Evolutionary conservation across 305 asterid genomes (phyloP).

Genomic region (Fraxinus platypoda): DNA sequence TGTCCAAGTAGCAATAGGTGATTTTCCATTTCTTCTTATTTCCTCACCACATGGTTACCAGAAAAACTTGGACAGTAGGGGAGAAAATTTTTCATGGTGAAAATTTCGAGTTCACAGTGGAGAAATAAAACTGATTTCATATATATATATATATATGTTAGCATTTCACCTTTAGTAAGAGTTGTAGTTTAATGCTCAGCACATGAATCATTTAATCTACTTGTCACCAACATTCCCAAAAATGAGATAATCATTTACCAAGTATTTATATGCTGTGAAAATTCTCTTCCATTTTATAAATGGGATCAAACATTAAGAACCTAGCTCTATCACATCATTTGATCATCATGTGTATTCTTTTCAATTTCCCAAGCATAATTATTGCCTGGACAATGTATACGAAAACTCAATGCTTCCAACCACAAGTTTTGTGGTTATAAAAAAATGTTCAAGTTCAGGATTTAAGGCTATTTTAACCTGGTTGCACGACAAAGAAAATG

Average conservation of each 20-base stretch:
- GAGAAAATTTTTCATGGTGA: not conserved
- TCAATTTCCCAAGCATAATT: not conserved
- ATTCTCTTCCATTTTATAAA: not conserved
- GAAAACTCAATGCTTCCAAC: not conserved
- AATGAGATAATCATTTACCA: not conserved
- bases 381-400: not conserved
- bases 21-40: not conserved
- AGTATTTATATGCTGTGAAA: not conserved
- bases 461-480: not conserved
- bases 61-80: not conserved
- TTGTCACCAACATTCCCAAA: not conserved
- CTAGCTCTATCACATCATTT: constrained; percentile 6
- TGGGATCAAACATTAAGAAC: not conserved
- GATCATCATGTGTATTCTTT: not conserved
- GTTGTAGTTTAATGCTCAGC: not conserved
- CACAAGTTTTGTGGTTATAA: not conserved
- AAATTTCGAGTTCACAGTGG: not conserved
- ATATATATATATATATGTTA: not conserved
- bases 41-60: not conserved
- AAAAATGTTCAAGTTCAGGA: not conserved
- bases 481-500: not conserved
- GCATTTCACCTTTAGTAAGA: not conserved
- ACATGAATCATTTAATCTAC: not conserved
- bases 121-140: not conserved
- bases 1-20: not conserved